Base-by-base conservation (phyloP, 2,329 filamentous ascomycete species). In the Rutstroemia sp. region DNA sequence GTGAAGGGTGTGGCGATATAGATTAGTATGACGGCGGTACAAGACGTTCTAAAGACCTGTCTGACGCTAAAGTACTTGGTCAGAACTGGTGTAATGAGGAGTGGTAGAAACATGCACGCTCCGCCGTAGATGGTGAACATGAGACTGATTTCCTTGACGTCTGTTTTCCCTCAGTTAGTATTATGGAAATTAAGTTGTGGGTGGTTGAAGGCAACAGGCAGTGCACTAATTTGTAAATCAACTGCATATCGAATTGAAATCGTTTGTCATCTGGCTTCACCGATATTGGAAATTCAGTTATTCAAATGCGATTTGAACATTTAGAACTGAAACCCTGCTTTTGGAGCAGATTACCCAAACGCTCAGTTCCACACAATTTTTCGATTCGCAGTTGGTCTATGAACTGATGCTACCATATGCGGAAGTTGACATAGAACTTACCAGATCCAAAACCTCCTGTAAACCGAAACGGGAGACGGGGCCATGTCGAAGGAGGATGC, bases 71-170 rank as follows among this genome's bases (percentile, higher is more conserved):
- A 51, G 18, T 42, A 39, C 7, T 19, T 19, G 14, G 49, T 49
- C 5, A 56, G 27, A n/a, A 46, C 6, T 34, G 27, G 16, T 18
- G 21, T 23, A 9, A 52, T 30, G 6, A 47, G 8, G 9, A 47
- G 27, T 21, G 23, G 54, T 5, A 52, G 16, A n/a, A 34, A 49
- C 37, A 56, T 56, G 25, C 23, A 37, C 19, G 45, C 18, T 10
- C 25, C 38, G 10, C 41, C 54, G 18, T 25, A 51, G 25, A 56
- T 52, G 21, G 54, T 49, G 42, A 51, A 52, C 39, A 56, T 30
- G n/a, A 41, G 30, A 23, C 48, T 41, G 23, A 47, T 56, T 46
- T 49, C 39, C 46, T 25, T n/a, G 25, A 41, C 18, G 18, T 45
- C 54, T 52, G 38, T 19, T 42, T 49, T 34, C 1, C 18, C 38